These are phyloP conservation scores for Ramaria sp. DNA, from an alignment of 768 basidiomycete genomes.

Conservation along the genomic window DNA sequence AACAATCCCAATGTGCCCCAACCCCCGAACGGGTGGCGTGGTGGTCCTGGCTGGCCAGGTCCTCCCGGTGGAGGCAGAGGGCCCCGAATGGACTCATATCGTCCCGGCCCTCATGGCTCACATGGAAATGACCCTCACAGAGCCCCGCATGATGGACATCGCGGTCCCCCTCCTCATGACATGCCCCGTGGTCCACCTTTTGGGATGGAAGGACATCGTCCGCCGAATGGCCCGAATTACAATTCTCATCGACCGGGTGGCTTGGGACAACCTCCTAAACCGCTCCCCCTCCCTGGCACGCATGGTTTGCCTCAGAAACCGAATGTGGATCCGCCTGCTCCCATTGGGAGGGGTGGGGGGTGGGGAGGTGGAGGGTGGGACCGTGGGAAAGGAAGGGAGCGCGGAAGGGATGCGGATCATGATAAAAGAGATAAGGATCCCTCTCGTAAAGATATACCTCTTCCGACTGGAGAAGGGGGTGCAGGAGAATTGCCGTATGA, in stretches of 20 bases:
- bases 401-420: background rate
- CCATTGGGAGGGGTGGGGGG: background rate
- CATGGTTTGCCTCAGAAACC: conserved; percentile 6
- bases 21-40: background rate
- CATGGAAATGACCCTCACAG: background rate
- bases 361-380: background rate
- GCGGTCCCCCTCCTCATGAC: background rate
- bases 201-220: background rate
- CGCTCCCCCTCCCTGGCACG: conserved; percentile 2
- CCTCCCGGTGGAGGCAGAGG: background rate
- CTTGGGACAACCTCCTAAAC: background rate
- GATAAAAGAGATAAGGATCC: background rate
- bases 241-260: background rate
- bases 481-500: conserved; percentile 1
- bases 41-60: background rate
- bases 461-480: background rate
- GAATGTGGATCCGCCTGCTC: background rate
- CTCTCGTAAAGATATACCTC: background rate
- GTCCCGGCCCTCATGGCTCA: background rate
- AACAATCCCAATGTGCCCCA: background rate
- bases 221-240: background rate
- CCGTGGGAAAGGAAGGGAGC: background rate
- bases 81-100: background rate
- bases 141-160: background rate
- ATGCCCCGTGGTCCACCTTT: background rate